phyloP scores from a whole-genome alignment of 106 monocot genomes.

The Acorus calamus region DNA sequence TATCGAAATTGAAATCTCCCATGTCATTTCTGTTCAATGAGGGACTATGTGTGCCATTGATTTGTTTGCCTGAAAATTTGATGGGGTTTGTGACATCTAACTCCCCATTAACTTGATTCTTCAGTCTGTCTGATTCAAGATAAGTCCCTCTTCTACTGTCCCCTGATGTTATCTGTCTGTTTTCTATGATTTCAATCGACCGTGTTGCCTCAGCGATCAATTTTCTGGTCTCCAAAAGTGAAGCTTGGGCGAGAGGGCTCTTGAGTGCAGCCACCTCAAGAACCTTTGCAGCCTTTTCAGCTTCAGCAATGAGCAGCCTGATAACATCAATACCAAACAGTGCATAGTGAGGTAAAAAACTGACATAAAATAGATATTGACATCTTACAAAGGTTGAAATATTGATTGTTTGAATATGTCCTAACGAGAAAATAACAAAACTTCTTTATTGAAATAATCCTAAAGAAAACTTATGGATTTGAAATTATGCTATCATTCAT shows the following conservation, averaged over 20 bases:
- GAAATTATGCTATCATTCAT: no score
- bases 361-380: no score
- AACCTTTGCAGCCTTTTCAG: neutral
- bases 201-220: conserved; percentile 11
- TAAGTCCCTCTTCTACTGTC: conserved; percentile 11
- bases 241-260: no score
- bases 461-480: no score
- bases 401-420: no score
- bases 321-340: conserved; percentile 5
- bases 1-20: conserved; percentile 4
- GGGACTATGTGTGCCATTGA: conserved; percentile 34
- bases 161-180: conserved; percentile 8
- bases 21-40: conserved; percentile 1
- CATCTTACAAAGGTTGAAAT: no score
- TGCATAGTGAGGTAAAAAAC: neutral
- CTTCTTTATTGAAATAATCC: no score
- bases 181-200: conserved; percentile 53
- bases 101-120: conserved; percentile 6
- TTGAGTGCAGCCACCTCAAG: no score
- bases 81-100: neutral
- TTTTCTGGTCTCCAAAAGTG: no score
- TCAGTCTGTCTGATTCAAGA: neutral
- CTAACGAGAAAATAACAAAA: no score
- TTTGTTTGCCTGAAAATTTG: conserved; percentile 5
- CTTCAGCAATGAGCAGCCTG: conserved; percentile 83